These are phyloP conservation scores for Trichoderma breve DNA, from an alignment of 2,329 filamentous ascomycete species.

Conservation along the genomic window DNA sequence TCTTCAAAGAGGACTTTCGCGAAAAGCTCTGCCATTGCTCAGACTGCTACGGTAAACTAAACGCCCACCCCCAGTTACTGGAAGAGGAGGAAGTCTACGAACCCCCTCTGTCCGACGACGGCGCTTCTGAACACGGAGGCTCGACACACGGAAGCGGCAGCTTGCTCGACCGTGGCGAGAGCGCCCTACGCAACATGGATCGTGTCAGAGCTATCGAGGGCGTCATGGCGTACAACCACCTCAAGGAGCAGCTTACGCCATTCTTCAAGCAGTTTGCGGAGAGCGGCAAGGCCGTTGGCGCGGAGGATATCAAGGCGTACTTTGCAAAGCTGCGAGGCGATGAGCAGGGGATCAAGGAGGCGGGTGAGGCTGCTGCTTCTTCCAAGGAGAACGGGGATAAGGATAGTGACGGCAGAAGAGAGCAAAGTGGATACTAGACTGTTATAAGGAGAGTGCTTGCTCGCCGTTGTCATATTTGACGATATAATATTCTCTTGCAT, in stretches of 20 bases:
- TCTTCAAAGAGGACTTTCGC: constrained; percentile 77
- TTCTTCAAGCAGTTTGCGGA: constrained; percentile 95
- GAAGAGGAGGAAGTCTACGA: constrained; percentile 96
- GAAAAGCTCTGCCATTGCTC: constrained; percentile 78
- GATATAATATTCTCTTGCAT: neutral
- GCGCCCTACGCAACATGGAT: constrained; percentile 86
- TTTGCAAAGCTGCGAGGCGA: constrained; percentile 94
- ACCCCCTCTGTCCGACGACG: constrained; percentile 74
- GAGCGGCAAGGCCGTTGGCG: constrained; percentile 80
- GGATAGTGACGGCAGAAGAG: constrained; percentile 40
- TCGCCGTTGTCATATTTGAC: neutral
- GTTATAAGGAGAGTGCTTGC: neutral
- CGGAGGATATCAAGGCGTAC: constrained; percentile 94
- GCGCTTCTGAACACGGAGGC: constrained; percentile 52
- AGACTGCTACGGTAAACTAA: constrained; percentile 72
- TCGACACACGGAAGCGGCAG: constrained; percentile 72
- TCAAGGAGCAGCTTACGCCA: constrained; percentile 92
- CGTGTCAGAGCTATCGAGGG: constrained; percentile 92
- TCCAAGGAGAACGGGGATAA: constrained; percentile 36
- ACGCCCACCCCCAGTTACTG: constrained; percentile 73
- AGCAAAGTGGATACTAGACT: constrained; percentile 53
- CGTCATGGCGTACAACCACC: constrained; percentile 95
- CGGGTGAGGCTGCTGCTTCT: constrained; percentile 51
- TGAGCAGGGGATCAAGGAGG: constrained; percentile 67
- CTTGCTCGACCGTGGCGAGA: constrained; percentile 87